Base-by-base conservation (phyloP, 805 yeast genomes). In the Candida ficus region DNA sequence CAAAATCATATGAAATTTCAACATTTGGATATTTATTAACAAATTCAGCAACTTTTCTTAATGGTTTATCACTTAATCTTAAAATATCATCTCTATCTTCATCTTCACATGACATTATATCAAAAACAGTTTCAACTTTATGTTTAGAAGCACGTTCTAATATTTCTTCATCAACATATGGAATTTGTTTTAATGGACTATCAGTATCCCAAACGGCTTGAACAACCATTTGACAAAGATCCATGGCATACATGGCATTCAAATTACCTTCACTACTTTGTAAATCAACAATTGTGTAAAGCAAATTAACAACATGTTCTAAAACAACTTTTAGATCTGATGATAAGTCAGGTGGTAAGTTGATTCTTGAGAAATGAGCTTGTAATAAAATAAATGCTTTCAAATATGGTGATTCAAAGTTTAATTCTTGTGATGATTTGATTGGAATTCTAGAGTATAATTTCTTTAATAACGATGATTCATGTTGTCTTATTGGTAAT, bases 21-120 rank as follows among this genome's bases (percentile, higher is more conserved):
- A 93, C 68, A 55, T 84, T 85, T 12, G 99, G 99, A 60, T 84
- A 93, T 46, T 74, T 77, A 61, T 93, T 93, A 39, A 89, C 95
- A 67, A 91, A 93, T 14, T 77, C 77, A 0, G 97, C 97, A 37
- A 91, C 89, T 19, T 68, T 70, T 29, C 70, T 66, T 50, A 90
- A 62, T 45, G 77, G 64, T 3, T 57, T 58, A 2, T 73, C 76
- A 10, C 67, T 61, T 46, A 81, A 63, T 17, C 75, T 77, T 44
- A 91, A 64, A 2, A 90, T 63, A 12, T 71, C 70, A 38, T 75
- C 80, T 40, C 91, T 66, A 42, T 75, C 67, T 45, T 88, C 83
- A 61, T 91, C 95, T 42, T 87, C 95, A 42, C 75, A 57, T 10
- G 68, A 68, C 63, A 88, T 83, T 27, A 91, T 70, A 62, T 90